Percentiles rank a stretch among this genome's conserved stretches.
These are phyloP conservation scores for Stramenopiles sp. DNA, from an alignment of 352 stramenopile species.

Conservation along the genomic window DNA sequence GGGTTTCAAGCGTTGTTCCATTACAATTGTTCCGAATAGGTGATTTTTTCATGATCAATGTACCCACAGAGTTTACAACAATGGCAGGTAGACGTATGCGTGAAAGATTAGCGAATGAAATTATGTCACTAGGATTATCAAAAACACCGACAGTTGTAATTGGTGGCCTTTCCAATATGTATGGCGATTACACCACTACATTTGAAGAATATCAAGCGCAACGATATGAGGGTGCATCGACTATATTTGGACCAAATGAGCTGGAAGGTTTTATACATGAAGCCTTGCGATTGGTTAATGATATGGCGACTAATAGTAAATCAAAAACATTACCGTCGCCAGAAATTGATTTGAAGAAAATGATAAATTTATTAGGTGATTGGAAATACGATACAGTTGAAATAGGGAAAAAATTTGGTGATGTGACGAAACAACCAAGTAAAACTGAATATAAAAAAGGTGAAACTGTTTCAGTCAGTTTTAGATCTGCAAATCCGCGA, in stretches of 20 bases:
- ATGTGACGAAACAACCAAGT: conserved; percentile 24
- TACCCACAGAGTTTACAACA: conserved; percentile 31
- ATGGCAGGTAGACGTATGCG: conserved; percentile 30
- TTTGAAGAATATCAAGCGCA: conserved; percentile 56
- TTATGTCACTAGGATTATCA: conserved; percentile 8
- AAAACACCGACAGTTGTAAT: conserved; percentile 24
- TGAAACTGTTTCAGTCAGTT: conserved; percentile 33
- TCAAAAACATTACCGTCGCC: conserved; percentile 6
- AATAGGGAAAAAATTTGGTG: conserved; percentile 28
- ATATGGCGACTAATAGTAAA: conserved; percentile 15
- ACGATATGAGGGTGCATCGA: conserved; percentile 62
- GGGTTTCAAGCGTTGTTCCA: conserved; percentile 26
- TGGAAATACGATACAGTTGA: conserved; percentile 18
- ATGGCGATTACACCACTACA: conserved; percentile 55
- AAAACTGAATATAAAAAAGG: conserved; percentile 28
- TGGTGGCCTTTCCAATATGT: conserved; percentile 39
- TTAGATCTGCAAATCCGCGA: conserved; percentile 49
- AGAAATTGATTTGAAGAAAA: conserved; percentile 14
- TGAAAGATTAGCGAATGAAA: conserved; percentile 15
- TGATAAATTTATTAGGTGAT: conserved; percentile 15
- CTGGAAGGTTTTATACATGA: conserved; percentile 38
- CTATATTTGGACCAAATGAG: conserved; percentile 58
- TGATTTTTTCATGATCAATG: conserved; percentile 27
- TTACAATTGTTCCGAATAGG: conserved; percentile 29
- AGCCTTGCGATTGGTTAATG: conserved; percentile 20